Percentiles rank a stretch among this genome's conserved stretches.
phyloP scores from a whole-genome alignment of 768 basidiomycete genomes.

The Phaeotremella skinneri region DNA sequence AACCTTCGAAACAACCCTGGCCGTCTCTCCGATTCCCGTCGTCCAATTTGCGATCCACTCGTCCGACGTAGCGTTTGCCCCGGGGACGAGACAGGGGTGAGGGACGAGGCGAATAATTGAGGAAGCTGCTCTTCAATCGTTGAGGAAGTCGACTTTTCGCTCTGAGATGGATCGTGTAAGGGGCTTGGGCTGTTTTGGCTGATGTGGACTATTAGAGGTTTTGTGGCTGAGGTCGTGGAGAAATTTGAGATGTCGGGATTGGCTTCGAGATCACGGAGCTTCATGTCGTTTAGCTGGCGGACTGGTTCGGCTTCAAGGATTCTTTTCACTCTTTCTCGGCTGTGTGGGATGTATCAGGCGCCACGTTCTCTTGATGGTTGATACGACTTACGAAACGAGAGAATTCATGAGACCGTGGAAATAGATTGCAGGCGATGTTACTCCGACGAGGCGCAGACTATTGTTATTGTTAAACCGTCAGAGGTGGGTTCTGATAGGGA shows the following conservation, averaged over 20 bases:
- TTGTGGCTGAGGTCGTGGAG: background rate
- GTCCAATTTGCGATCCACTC: too few species aligned
- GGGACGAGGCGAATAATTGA: background rate
- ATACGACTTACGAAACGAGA: background rate
- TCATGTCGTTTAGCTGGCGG: background rate
- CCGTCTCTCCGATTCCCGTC: background rate
- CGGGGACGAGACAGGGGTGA: too few species aligned
- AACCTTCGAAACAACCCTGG: background rate
- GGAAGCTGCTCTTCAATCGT: background rate
- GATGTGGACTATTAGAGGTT: background rate
- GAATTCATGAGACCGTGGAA: background rate
- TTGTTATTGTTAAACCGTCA: background rate
- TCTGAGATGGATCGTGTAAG: too few species aligned
- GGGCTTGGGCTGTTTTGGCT: too few species aligned
- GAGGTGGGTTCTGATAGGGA: background rate
- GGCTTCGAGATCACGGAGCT: background rate
- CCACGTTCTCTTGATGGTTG: background rate
- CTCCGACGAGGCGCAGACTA: background rate
- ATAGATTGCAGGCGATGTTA: background rate
- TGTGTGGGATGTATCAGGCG: background rate
- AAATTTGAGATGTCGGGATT: background rate
- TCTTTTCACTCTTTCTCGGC: background rate
- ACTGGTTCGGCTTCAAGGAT: background rate
- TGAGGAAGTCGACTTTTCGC: too few species aligned
- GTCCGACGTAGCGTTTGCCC: too few species aligned